Evolutionary conservation across 1,284 basidiomycete species (phyloP).

Genomic region (Exobasidium rhododendri): DNA sequence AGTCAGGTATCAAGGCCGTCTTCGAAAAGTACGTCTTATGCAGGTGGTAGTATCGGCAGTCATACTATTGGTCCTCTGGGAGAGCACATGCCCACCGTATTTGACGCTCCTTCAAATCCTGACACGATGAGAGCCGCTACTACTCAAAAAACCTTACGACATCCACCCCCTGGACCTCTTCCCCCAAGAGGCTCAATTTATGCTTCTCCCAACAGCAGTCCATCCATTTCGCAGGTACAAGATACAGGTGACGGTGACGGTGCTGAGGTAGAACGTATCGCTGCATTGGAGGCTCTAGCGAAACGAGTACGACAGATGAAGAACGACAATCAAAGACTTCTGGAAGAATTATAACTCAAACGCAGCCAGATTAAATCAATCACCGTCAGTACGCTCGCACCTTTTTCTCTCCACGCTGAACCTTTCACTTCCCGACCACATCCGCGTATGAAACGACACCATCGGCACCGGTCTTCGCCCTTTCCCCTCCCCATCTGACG

Average conservation of each 20-base stretch:
- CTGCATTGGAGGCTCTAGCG: conserved; percentile 1
- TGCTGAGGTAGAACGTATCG: neutral
- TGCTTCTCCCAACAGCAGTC: neutral
- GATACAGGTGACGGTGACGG: neutral
- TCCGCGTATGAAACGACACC: no score
- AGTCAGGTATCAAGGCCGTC: neutral
- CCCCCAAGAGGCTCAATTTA: conserved; percentile 1
- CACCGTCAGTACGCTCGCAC: no score
- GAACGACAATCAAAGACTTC: neutral
- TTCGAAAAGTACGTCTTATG: neutral
- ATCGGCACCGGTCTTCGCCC: no score
- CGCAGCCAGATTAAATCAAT: no score
- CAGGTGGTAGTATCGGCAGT: no score
- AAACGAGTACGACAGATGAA: neutral
- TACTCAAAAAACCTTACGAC: neutral
- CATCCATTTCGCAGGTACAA: neutral
- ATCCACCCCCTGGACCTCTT: neutral
- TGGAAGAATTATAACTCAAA: neutral
- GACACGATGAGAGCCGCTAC: no score
- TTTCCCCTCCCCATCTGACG: no score
- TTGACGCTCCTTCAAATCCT: no score
- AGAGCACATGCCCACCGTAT: no score
- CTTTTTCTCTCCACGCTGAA: no score
- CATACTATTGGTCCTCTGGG: no score
- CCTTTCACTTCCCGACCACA: no score